Base-by-base conservation (phyloP, 257 asterid genomes). In the Gentiana dahurica region DNA sequence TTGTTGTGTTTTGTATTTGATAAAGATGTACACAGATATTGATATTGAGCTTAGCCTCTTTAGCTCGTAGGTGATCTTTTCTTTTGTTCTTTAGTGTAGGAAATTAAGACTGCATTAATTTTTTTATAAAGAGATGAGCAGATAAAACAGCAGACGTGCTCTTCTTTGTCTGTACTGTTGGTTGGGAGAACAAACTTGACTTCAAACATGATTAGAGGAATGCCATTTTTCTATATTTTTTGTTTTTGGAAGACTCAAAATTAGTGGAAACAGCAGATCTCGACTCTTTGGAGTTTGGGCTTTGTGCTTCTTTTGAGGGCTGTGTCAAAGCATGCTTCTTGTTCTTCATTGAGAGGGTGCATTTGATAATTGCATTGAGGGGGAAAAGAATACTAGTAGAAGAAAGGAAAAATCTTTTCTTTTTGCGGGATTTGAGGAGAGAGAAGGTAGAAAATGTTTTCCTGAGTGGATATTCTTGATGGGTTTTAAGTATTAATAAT, bases 301-400 rank as follows among this genome's bases (percentile, higher is more conserved):
- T 68, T 39, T 67, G 65, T 68, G 67, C 71, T 71, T 73, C 92
- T 83, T 83, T 83, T 81, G 82, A 86, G 94, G 79, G 63, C 80
- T 75, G 81, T 75, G 59, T 67, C 60, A 74, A 69, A 64, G 68
- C 93, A 75, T 79, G 95, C 87, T 24, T 24, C 46, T 41, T 41
- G 46, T 70, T 77, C 80, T 73, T 77, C 87, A 77, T 69, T 76
- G 77, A 56, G 55, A 73, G 46, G 57, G 74, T 66, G 49, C 46
- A 47, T 58, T 53, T 39, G n/a, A 49, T 41, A 44, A 48, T 64
- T 59, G 61, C 69, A 56, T 65, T 55, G 74, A 24, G 24, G 24
- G 24, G 24, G 24, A 24, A 24, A 24, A 24, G 24, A 67, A 49
- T 41, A 41, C 9, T 7, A 41, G 8, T 7, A 10, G 49, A 36